Percentiles rank a stretch among this genome's conserved stretches.
Conservation (phyloP, 2,329 filamentous ascomycete genomes). For the Calonectria pauciramosa region DNA sequence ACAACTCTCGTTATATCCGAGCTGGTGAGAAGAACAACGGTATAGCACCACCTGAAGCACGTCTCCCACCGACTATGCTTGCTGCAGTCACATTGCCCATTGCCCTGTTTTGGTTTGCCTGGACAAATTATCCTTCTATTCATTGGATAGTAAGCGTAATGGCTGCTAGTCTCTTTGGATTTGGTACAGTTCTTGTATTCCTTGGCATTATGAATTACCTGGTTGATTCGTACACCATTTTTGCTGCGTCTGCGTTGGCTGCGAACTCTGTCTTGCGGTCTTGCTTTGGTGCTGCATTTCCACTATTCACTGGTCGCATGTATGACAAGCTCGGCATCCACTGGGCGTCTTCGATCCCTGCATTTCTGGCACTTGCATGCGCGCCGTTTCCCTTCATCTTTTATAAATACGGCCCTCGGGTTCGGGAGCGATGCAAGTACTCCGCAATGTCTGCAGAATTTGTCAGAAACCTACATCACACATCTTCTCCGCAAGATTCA, state of each 20-base stretch:
- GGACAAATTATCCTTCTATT: slow-evolving; percentile 57
- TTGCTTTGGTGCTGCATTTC: slow-evolving; percentile 40
- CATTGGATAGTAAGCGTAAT: slow-evolving; percentile 68
- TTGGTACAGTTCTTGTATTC: slow-evolving; percentile 74
- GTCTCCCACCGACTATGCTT: slow-evolving; percentile 71
- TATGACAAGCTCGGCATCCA: slow-evolving; percentile 40
- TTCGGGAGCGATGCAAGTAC: slow-evolving; percentile 38
- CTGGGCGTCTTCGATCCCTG: slow-evolving; percentile 38
- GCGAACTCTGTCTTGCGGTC: slow-evolving; percentile 55
- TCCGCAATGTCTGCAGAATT: slow-evolving; percentile 18
- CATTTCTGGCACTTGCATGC: slow-evolving; percentile 38
- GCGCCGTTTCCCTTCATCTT: slow-evolving; percentile 40
- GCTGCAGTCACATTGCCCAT: slow-evolving; percentile 70
- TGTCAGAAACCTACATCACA: neutral
- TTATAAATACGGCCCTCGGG: slow-evolving; percentile 35
- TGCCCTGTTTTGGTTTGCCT: slow-evolving; percentile 76
- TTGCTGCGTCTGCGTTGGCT: slow-evolving; percentile 80
- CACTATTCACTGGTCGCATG: slow-evolving; percentile 40
- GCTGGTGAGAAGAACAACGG: slow-evolving; percentile 64
- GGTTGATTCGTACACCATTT: slow-evolving; percentile 80
- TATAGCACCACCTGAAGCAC: slow-evolving; percentile 72
- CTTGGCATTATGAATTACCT: slow-evolving; percentile 75
- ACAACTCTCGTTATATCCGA: neutral
- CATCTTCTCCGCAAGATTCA: neutral
- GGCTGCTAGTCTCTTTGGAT: slow-evolving; percentile 63